Evolutionary conservation across 2,329 filamentous ascomycete species (phyloP).

Genomic region (Aaosphaeria pasadenensis): DNA sequence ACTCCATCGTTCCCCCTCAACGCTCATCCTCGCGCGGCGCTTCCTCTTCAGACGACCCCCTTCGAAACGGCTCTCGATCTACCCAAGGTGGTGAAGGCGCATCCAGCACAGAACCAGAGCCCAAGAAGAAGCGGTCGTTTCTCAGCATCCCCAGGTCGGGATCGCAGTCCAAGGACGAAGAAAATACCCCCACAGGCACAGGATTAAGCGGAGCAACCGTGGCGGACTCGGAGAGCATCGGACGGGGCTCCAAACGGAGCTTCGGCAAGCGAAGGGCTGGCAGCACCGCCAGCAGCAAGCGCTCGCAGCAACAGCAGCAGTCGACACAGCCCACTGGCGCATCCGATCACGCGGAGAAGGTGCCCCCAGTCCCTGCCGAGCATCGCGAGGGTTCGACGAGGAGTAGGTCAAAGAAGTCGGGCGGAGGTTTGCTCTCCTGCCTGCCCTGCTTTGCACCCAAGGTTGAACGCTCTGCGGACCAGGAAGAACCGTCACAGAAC

Average conservation of each 20-base stretch:
- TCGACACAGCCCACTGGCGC: slow-evolving; percentile 3
- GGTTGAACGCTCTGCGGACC: slow-evolving; percentile 38
- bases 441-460: slow-evolving; percentile 68
- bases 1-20: slow-evolving; percentile 15
- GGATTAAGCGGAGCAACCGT: slow-evolving; percentile 45
- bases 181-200: slow-evolving; percentile 35
- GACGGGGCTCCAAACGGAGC: slow-evolving; percentile 45
- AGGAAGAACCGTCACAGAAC: slow-evolving; percentile 46
- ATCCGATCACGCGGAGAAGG: slow-evolving; percentile 39
- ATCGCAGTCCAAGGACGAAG: slow-evolving; percentile 27
- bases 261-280: slow-evolving; percentile 44
- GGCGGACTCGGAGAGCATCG: slow-evolving; percentile 45
- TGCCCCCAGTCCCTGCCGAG: slow-evolving; percentile 27
- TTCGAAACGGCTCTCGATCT: slow-evolving; percentile 11
- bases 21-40: slow-evolving; percentile 23
- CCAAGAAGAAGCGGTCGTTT: slow-evolving; percentile 35
- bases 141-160: slow-evolving; percentile 34
- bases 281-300: slow-evolving; percentile 47
- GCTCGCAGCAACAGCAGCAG: slow-evolving; percentile 37
- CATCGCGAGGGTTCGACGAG: slow-evolving; percentile 33
- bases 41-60: slow-evolving; percentile 18
- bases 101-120: slow-evolving; percentile 16
- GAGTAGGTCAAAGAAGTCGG: slow-evolving; percentile 42
- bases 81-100: slow-evolving; percentile 10
- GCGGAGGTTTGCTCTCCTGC: slow-evolving; percentile 46